A percentile compares a stretch with the other conserved stretches of the same genome.
Conservation (phyloP, 2,329 filamentous ascomycete species). For the Sclerotinia sclerotiorum region DNA sequence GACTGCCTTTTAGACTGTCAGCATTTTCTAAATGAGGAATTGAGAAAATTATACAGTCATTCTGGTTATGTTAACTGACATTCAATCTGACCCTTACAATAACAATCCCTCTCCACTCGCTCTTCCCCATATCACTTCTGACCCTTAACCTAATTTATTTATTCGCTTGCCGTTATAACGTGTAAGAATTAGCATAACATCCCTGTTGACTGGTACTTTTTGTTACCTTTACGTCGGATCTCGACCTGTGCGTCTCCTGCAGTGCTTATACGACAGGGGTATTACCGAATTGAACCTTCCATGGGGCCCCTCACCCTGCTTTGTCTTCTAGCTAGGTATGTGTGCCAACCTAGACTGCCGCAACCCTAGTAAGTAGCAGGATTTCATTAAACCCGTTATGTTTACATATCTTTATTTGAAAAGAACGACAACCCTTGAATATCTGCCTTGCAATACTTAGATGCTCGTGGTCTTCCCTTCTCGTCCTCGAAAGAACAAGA, state of each 20-base stretch:
- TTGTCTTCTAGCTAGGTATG: constrained; percentile 6
- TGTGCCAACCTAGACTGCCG: constrained; percentile 17
- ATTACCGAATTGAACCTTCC: constrained; percentile 10
- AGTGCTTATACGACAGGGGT: constrained; percentile 22
- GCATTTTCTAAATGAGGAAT: constrained; percentile 14
- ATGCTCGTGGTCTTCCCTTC: constrained; percentile 19
- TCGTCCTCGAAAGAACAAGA: constrained; percentile 17
- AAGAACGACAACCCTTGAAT: constrained; percentile 15
- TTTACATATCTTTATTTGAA: constrained; percentile 23
- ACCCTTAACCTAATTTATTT: constrained; percentile 2
- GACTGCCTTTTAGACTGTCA: constrained; percentile 7
- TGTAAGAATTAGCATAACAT: neutral
- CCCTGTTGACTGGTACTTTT: constrained; percentile 1
- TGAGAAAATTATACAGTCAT: neutral
- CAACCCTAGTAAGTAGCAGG: constrained; percentile 18
- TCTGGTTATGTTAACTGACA: neutral
- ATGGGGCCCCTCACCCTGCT: constrained; percentile 16
- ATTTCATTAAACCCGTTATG: constrained; percentile 15
- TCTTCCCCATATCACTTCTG: constrained; percentile 16
- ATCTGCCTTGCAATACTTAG: constrained; percentile 23
- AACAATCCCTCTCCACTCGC: neutral
- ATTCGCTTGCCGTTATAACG: constrained; percentile 6
- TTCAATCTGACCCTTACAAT: neutral
- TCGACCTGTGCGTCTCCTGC: constrained; percentile 23
- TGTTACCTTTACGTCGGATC: constrained; percentile 20